These are phyloP conservation scores for Spatholobus suberectus DNA, from an alignment of 306 rosid genomes.

Conservation along the genomic window DNA sequence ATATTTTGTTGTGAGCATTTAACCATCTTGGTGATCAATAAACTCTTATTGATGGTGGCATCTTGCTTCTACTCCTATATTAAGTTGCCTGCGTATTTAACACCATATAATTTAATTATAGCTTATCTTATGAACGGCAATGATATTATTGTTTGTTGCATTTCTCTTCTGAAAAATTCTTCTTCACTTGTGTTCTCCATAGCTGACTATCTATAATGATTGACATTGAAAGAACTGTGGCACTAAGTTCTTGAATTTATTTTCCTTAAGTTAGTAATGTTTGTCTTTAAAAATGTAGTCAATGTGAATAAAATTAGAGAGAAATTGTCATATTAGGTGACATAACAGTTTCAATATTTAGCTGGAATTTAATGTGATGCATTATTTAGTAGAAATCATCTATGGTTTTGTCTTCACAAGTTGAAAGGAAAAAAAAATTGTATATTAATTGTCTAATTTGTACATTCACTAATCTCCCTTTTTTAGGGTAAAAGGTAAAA, in stretches of 20 bases:
- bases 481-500: no score
- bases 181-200: slow-evolving; percentile 26
- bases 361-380: background rate
- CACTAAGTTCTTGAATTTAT: slow-evolving; percentile 12
- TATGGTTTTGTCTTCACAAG: background rate
- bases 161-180: slow-evolving; percentile 1
- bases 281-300: background rate
- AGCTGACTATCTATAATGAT: slow-evolving; percentile 17
- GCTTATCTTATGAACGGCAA: slow-evolving; percentile 22
- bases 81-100: background rate
- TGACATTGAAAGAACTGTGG: slow-evolving; percentile 26
- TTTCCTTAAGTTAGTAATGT: background rate
- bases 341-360: background rate
- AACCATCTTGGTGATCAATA: background rate
- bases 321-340: slow-evolving; percentile 9
- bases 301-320: slow-evolving; percentile 27
- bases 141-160: slow-evolving; percentile 10
- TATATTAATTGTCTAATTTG: no score
- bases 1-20: background rate
- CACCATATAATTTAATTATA: background rate
- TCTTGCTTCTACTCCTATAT: background rate
- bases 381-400: background rate
- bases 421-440: no score
- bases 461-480: no score
- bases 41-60: background rate